Conservation (phyloP, 2,329 filamentous ascomycete species). For the Waltergamsia citrina region DNA sequence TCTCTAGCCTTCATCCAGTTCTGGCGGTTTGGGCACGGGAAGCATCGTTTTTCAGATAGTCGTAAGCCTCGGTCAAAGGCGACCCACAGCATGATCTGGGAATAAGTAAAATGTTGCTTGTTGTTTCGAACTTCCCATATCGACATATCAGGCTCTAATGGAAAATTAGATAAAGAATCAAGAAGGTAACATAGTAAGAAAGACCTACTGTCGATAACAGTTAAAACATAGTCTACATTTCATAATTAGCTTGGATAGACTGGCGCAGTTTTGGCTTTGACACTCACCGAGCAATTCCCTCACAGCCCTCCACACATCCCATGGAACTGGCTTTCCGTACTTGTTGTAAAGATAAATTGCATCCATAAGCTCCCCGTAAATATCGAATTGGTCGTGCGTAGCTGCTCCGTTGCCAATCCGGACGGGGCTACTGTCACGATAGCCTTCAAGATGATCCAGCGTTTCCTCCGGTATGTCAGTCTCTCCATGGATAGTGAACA, state of each 20-base stretch:
- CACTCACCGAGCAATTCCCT: slow-evolving; percentile 50
- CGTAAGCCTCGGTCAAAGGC: slow-evolving; percentile 68
- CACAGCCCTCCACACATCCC: slow-evolving; percentile 67
- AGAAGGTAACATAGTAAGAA: no score
- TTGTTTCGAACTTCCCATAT: slow-evolving; percentile 75
- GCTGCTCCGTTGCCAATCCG: slow-evolving; percentile 71
- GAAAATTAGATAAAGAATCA: neutral
- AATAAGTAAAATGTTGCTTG: slow-evolving; percentile 71
- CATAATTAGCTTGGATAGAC: neutral
- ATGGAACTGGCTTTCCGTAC: slow-evolving; percentile 66
- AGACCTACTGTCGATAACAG: slow-evolving; percentile 46
- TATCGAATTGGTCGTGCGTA: slow-evolving; percentile 69
- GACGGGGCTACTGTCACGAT: slow-evolving; percentile 60
- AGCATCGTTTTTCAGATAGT: slow-evolving; percentile 63
- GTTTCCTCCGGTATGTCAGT: slow-evolving; percentile 66
- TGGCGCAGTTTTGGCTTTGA: neutral
- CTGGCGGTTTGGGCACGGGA: slow-evolving; percentile 61
- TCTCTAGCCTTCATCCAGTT: slow-evolving; percentile 61
- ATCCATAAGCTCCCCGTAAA: slow-evolving; percentile 72
- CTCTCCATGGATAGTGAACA: slow-evolving; percentile 70
- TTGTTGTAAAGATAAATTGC: slow-evolving; percentile 72
- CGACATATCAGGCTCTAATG: slow-evolving; percentile 66
- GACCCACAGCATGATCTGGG: slow-evolving; percentile 79
- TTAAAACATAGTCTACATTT: slow-evolving; percentile 54
- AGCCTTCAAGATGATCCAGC: slow-evolving; percentile 62